phyloP scores from a whole-genome alignment of 106 monocot species.

The Gastrodia elata region DNA sequence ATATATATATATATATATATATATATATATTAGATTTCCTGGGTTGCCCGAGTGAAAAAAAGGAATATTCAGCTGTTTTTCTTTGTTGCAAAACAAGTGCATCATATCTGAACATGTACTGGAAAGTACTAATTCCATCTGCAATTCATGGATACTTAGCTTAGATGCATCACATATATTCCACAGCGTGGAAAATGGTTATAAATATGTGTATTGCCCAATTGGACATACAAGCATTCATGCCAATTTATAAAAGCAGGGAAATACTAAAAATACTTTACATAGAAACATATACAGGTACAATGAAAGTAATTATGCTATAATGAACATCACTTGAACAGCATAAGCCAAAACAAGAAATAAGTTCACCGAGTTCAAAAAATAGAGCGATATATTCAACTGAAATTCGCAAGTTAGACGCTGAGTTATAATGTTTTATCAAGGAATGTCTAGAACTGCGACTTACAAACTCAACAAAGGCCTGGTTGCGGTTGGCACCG shows the following conservation, averaged over 20 bases:
- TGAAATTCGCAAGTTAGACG: not conserved
- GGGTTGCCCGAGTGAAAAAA: not conserved
- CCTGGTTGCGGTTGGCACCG: slow-evolving; percentile 92
- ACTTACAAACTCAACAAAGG: slow-evolving; percentile 83
- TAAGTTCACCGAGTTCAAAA: not conserved
- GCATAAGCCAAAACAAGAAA: not conserved
- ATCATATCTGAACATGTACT: not conserved
- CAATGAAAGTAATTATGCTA: not conserved
- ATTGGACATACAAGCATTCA: not conserved
- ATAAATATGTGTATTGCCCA: not conserved
- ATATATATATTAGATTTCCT: not conserved
- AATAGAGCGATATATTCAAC: not conserved
- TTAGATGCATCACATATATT: not conserved
- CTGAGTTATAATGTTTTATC: not conserved
- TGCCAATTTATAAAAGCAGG: not conserved
- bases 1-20: too few species aligned
- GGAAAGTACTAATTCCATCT: not conserved
- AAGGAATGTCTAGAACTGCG: not conserved
- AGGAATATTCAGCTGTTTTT: not conserved
- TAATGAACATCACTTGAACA: not conserved
- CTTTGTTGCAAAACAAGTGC: not conserved
- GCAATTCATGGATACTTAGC: not conserved
- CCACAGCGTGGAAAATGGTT: not conserved
- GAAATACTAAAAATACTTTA: not conserved
- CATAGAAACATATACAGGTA: not conserved